These are phyloP conservation scores for Euclidium syriacum DNA, from an alignment of 345 rosid species.

Conservation along the genomic window DNA sequence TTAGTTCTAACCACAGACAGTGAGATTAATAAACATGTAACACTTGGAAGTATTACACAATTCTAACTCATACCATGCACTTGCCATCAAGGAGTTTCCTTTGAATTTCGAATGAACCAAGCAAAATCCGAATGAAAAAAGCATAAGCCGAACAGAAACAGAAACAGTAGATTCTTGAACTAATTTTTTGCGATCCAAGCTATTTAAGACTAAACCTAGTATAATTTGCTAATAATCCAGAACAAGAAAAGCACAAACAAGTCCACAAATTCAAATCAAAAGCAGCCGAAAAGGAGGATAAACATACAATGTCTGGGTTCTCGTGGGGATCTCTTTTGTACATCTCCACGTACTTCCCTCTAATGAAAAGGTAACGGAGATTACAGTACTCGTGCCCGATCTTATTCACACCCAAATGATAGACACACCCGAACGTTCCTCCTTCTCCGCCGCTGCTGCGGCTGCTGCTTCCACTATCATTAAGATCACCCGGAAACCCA, in stretches of 20 bases:
- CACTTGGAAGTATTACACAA: neutral
- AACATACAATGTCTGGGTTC: slow-evolving; percentile 72
- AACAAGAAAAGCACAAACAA: neutral
- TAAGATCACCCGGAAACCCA: slow-evolving; percentile 17
- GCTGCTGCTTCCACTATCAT: slow-evolving; percentile 27
- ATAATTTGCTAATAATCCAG: neutral
- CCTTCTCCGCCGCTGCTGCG: slow-evolving; percentile 10
- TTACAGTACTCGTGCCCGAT: slow-evolving; percentile 84
- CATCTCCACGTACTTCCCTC: slow-evolving; percentile 85
- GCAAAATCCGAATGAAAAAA: neutral
- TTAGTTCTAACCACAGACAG: neutral
- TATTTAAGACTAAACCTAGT: neutral
- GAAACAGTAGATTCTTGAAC: neutral
- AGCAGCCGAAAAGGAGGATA: neutral
- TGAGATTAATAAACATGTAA: neutral
- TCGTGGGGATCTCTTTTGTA: slow-evolving; percentile 91
- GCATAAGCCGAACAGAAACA: too few species aligned
- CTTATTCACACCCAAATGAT: slow-evolving; percentile 76
- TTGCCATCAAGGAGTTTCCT: neutral
- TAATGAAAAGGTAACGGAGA: slow-evolving; percentile 58
- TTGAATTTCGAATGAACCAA: neutral
- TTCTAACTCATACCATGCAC: too few species aligned
- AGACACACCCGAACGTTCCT: slow-evolving; percentile 54
- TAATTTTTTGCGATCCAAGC: neutral
- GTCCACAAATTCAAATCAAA: neutral